These are phyloP conservation scores for Sechiopsis laciniata DNA, from an alignment of 306 rosid species.

Conservation along the genomic window DNA sequence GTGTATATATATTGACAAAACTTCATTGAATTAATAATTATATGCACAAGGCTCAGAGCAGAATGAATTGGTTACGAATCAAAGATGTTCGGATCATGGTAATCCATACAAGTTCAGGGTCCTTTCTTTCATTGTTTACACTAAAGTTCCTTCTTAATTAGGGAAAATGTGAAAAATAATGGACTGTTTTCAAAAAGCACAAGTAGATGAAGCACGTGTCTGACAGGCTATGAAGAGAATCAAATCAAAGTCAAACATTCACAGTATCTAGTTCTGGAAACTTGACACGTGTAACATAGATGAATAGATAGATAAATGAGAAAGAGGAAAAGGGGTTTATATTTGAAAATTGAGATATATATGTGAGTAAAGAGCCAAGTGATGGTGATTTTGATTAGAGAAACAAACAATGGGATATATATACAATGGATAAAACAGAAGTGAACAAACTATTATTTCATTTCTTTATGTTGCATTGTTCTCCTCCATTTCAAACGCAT, in stretches of 20 bases:
- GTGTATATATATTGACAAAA: background rate
- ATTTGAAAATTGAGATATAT: background rate
- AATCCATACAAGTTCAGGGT: background rate
- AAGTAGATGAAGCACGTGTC: background rate
- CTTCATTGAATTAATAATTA: background rate
- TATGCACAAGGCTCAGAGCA: conserved; percentile 2
- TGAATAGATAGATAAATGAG: background rate
- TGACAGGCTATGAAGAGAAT: background rate
- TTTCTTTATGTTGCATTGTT: background rate
- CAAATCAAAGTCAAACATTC: background rate
- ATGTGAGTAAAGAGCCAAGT: background rate
- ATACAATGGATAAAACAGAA: background rate
- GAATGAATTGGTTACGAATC: background rate
- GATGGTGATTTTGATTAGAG: no score
- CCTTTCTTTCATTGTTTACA: background rate
- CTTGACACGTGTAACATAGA: conserved; percentile 5
- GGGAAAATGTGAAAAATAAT: background rate
- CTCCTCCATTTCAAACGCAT: background rate
- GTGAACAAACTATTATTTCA: background rate
- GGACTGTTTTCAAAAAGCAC: background rate
- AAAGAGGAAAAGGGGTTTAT: background rate
- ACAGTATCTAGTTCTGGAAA: background rate
- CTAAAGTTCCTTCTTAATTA: background rate
- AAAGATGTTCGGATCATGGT: background rate
- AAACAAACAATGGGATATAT: no score